Base-by-base conservation (phyloP, 228 moss, liverwort and hornwort species). In the Sphagnum magellanicum region DNA sequence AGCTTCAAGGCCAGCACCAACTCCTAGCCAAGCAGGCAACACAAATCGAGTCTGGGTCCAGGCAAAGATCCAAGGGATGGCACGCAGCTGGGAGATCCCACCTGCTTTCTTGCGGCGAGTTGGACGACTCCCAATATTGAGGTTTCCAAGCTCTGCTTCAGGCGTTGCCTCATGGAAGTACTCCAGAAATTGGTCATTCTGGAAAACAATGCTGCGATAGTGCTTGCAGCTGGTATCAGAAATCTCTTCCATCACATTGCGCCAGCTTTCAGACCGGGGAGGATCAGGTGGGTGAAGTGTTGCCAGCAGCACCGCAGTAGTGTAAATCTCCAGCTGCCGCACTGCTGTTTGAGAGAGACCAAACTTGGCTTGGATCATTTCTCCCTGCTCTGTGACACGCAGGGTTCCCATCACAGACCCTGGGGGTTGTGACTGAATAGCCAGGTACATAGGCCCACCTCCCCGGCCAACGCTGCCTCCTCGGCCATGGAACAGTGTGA, bases 31-130 rank as follows among this genome's bases (percentile, higher is more conserved):
- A 47, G 94, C 94, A 16, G 91, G 94, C 66, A 94, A 84, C 49
- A 89, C 89, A 66, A 89, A 80, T 6, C 91, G 78, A 5, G 94
- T 91, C 71, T 94, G 91, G 5, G 91, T 91, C 94, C 91, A 94
- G 49, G 91, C 94, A 71, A 94, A 94, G 52, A 91, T 90, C 94
- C 89, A 94, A 63, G 94, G 94, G 76, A 91, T 94, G 55, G 94
- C 91, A 47, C 88, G 86, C 13, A 94, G 75, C 63, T 91, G 91
- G 51, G 82, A 75, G 49, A 90, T 91, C 17, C 91, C 91, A 57
- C 94, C 89, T 48, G 57, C 79, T 72, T 84, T 88, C 79, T 94
- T 94, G 4, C 91, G 71, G 61, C 88, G 91, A 72, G 91, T 88
- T n/a, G 94, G 91, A 69, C 91, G 77, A 72, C 94, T 94, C 61